These are phyloP conservation scores for Thamnidium elegans DNA, from an alignment of 192 early-diverging fungal genomes.

Conservation along the genomic window DNA sequence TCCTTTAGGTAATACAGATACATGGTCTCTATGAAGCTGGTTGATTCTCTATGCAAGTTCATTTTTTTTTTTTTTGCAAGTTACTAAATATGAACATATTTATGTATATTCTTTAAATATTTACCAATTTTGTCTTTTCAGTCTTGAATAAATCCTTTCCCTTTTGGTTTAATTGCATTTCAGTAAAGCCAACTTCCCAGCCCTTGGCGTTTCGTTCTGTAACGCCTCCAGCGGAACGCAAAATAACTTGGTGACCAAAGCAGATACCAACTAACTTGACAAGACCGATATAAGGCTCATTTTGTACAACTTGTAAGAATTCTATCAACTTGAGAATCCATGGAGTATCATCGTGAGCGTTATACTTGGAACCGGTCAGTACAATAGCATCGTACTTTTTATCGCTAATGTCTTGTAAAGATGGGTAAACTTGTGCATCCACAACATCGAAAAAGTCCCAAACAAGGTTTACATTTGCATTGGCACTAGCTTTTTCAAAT, in stretches of 20 bases:
- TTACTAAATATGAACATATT: too few species aligned
- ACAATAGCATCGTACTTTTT: constrained; percentile 47
- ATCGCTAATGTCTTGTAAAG: constrained; percentile 1
- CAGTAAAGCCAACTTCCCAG: constrained; percentile 65
- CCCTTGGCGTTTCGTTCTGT: constrained; percentile 57
- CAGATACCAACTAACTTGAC: constrained; percentile 69
- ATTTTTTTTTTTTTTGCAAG: not conserved
- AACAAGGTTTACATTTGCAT: constrained; percentile 12
- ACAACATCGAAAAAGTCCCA: constrained; percentile 44
- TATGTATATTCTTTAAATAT: too few species aligned
- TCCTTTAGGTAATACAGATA: constrained; percentile 54
- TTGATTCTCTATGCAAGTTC: constrained; percentile 44
- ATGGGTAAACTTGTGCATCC: constrained; percentile 33
- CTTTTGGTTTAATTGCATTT: constrained; percentile 33
- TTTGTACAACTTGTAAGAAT: constrained; percentile 44
- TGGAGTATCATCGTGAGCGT: constrained; percentile 60
- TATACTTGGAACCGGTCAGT: constrained; percentile 55
- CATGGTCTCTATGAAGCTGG: constrained; percentile 71
- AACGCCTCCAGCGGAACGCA: constrained; percentile 60
- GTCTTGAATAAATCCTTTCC: constrained; percentile 39
- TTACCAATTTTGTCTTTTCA: not conserved
- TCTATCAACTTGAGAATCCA: constrained; percentile 65
- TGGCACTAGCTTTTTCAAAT: constrained; percentile 31
- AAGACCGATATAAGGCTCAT: constrained; percentile 14
- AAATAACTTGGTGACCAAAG: constrained; percentile 85